Base-by-base conservation (phyloP, 306 rosid genomes). In the Cucurbita pepo region DNA sequence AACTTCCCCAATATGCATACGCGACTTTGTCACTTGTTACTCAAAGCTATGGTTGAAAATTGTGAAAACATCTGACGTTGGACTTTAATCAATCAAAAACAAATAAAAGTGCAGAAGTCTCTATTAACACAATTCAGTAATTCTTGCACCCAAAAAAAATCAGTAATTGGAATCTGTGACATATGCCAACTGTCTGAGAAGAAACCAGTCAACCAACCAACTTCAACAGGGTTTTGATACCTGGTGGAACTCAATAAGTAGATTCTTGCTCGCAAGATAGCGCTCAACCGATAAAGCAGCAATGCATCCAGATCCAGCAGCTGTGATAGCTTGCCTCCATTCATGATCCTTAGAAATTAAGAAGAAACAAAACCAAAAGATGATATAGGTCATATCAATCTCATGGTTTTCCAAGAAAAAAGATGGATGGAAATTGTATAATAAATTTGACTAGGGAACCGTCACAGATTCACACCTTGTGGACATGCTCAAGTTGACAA, bases 291-390 rank as follows among this genome's bases (percentile, higher is more conserved):
- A 87, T 82, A 93, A 81, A 83, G 98, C 96, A 72, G 97, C 98
- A 83, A 90, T 5, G 52, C 98, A 93, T 82, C 98, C 98, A 61
- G 98, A 87, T 74, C 98, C 98, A 78, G 98, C 97, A 81, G 98
- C 98, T 53, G 98, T 93, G 71, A 93, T 10, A 7, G 98, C 98
- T 86, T 93, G 98, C 85, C 98, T 93, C 98, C 98, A 93, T 77
- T 93, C 98, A 73, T 86, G 96, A 72, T 93, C 98, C 97, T 93
- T 77, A 69, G 53, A 71, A 43, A 56, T 51, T 53, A 71, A 30
- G 16, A 73, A 40, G 63, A 73, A 62, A 69, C 6, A 74, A 14
- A 37, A 30, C 66, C 73, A 50, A 15, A 40, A 61, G 67, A 61
- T 16, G 40, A 61, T 25, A 37, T 47, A 61, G 47, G 7, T 61